Conservation (phyloP, 2,329 filamentous ascomycete genomes). For the Fusarium sp. region DNA sequence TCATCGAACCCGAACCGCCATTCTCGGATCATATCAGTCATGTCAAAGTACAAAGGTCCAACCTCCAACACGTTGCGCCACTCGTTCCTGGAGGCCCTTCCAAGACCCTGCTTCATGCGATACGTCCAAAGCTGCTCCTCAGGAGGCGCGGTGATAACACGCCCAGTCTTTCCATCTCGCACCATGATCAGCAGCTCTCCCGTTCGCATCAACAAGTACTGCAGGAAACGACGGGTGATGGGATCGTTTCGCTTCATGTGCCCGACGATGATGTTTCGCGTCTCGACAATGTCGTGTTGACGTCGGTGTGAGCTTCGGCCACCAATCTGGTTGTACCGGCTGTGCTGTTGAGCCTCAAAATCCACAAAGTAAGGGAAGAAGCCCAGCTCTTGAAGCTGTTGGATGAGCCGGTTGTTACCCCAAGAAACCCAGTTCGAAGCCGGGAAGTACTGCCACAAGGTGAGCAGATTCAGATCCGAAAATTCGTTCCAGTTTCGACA, state of each 20-base stretch:
- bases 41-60: constrained; percentile 40
- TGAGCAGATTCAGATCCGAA: constrained; percentile 42
- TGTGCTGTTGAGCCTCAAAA: constrained; percentile 34
- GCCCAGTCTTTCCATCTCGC: constrained; percentile 46
- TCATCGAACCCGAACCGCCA: constrained; percentile 46
- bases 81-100: constrained; percentile 44
- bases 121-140: constrained; percentile 45
- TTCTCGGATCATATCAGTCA: constrained; percentile 40
- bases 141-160: constrained; percentile 44
- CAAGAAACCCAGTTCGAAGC: constrained; percentile 45
- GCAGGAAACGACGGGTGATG: constrained; percentile 44
- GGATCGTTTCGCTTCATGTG: constrained; percentile 47
- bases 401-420: constrained; percentile 34
- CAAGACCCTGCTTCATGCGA: constrained; percentile 40
- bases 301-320: constrained; percentile 37
- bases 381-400: constrained; percentile 43
- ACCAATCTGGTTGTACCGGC: constrained; percentile 31
- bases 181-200: constrained; percentile 46
- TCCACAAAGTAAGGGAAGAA: constrained; percentile 47
- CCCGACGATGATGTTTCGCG: constrained; percentile 44
- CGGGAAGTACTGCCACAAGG: constrained; percentile 44
- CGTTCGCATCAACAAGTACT: constrained; percentile 44
- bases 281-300: constrained; percentile 43
- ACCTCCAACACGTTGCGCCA: constrained; percentile 41
- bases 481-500: constrained; percentile 49